Evolutionary conservation across 371 early-diverging fungal genomes (phyloP), one percentile per base, ranked within the genome.

Genomic region (Mucor saturninus): DNA sequence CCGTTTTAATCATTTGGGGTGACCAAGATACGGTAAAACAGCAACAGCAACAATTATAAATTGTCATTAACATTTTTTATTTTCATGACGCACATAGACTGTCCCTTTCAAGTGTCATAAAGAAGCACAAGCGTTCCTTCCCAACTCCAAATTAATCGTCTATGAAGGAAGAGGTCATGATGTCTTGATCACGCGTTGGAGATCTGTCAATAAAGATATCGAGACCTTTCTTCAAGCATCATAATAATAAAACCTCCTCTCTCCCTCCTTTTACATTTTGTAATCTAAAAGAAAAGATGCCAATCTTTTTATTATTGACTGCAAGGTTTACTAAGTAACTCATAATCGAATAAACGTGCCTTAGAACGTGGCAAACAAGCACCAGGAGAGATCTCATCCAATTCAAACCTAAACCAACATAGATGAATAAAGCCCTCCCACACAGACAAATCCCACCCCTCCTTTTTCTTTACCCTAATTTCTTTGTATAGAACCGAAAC

Each of bases 351-450:
- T 29, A 70, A 65, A 28, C 76, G 76, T 13, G 85, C 85, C 40
- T 69, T 71, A 31, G 73, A 69, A 3, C 73, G 66, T 28, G 85
- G 72, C 15, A 86, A 65, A 46, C 82, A 83, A 15, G 77, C 77
- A 37, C 83, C 73, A 15, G 87, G 87, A 1, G 87, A 87, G 26
- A 87, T 84, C 58, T 85, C 84, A 61, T 87, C 87, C 31, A 83
- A 73, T 30, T 71, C 58, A 58, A 81, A 87, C n/a, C 87, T 86
- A 42, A 21, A 21, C 21, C 21, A 21, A 21, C 21, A 21, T 21
- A 21, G 21, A 21, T 21, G 21, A 21, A 21, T 21, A 21, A 21
- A 21, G 1, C 21, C 21, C 21, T 21, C 21, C 21, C 21, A 21
- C 21, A 21, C 21, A 21, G 21, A 21, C 21, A 21, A 21, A 21